Base-by-base conservation (phyloP, 108 stramenopile genomes). In the Nitzschia sp. region DNA sequence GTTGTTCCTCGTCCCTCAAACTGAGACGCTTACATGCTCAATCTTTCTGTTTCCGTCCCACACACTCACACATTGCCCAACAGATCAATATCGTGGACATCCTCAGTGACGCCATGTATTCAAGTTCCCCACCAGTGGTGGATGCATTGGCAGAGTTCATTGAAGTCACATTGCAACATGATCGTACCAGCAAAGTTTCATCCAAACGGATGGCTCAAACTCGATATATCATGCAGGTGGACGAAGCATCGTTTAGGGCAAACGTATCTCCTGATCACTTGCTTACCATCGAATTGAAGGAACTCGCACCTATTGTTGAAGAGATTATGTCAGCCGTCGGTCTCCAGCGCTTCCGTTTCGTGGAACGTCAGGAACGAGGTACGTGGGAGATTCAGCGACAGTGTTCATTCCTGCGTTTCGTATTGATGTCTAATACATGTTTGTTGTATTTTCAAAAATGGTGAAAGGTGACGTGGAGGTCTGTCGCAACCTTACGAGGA, bases 131-230 rank as follows among this genome's bases (percentile, higher is more conserved):
- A 54, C 26, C 55, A 15, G 85, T 86, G 19, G 73, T 91, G 2
- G 85, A 84, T 66, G 85, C 85, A 54, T 59, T 88, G 5, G 86
- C 90, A 2, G 90, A 91, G 41, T 69, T 91, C 1, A 69, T 91
- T 50, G 90, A 91, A 43, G 56, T 62, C 9, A 63, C 77, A 21
- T 57, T 91, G 11, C 58, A 83, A 46, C 66, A 53, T 26, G 66
- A 75, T 63, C 59, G 53, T 15, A 56, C 55, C 14, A 34, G 26
- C 8, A 51, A 29, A 24, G 61, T 75, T 11, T 71, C 65, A 8
- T 67, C 72, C 2, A 44, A 48, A 8, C 63, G 77, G 14, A 78
- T 83, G 77, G 72, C 63, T n/a, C 82, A 83, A 51, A 70, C 69
- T 25, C 70, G 74, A 17, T 74, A 76, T 38, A 71, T 83, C 37